phyloP scores from a whole-genome alignment of 257 asterid genomes.

The Solanum pennellii region DNA sequence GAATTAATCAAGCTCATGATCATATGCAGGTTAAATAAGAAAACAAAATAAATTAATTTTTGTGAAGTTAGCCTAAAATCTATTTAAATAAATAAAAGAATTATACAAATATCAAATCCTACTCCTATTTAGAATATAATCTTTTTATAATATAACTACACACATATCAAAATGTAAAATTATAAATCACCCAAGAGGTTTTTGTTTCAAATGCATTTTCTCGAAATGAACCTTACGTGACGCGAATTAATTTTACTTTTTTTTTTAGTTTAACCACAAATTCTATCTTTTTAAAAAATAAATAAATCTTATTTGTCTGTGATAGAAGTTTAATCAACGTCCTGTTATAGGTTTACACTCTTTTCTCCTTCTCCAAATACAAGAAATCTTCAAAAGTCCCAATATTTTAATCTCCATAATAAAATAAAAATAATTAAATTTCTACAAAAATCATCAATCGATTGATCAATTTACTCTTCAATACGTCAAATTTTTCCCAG shows the following conservation, averaged over 20 bases:
- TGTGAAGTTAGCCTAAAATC: no score
- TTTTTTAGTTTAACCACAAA: no score
- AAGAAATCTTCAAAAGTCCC: not conserved
- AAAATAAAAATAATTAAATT: not conserved
- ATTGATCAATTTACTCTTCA: not conserved
- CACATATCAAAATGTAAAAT: no score
- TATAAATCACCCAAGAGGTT: no score
- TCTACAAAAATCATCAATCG: not conserved
- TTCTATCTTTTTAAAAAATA: not conserved
- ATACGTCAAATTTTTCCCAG: not conserved
- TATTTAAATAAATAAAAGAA: not conserved
- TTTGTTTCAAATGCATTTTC: no score
- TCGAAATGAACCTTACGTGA: no score
- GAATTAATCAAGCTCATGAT: rapidly evolving
- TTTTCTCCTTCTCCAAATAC: not conserved
- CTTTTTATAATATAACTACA: no score
- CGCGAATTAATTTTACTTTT: no score
- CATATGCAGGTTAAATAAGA: no score
- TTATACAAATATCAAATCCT: not conserved
- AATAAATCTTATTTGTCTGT: not conserved
- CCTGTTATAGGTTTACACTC: not conserved
- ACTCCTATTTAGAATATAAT: not conserved
- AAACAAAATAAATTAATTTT: no score
- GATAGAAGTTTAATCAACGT: not conserved
- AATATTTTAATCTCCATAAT: not conserved